phyloP scores from a whole-genome alignment of 1,284 basidiomycete species.

The Megacollybia platyphylla region DNA sequence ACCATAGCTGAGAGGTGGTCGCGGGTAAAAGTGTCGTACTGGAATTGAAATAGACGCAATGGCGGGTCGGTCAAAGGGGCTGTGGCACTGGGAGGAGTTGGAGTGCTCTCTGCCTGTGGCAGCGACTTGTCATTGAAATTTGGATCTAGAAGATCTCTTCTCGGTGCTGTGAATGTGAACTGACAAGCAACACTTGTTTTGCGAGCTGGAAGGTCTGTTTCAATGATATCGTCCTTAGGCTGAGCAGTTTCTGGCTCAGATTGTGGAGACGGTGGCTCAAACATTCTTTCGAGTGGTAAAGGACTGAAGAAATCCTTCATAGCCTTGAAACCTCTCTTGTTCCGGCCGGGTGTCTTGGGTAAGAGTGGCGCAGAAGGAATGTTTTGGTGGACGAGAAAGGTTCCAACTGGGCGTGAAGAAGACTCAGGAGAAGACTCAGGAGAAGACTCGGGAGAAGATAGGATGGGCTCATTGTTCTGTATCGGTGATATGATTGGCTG shows the following conservation, averaged over 20 bases:
- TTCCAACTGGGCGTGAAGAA: conserved; percentile 30
- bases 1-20: conserved; percentile 87
- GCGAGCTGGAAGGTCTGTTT: conserved; percentile 24
- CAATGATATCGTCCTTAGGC: conserved; percentile 19
- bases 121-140: conserved; percentile 11
- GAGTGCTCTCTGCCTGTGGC: conserved; percentile 42
- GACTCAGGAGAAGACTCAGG: background rate
- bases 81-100: conserved; percentile 22
- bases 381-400: conserved; percentile 72
- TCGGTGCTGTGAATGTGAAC: conserved; percentile 67
- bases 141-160: conserved; percentile 19
- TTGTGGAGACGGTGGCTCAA: conserved; percentile 78
- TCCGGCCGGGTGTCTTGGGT: conserved; percentile 50
- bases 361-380: conserved; percentile 39
- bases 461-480: conserved; percentile 18
- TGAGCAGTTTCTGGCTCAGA: conserved; percentile 9
- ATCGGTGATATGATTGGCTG: conserved; percentile 43
- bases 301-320: conserved; percentile 81
- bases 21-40: conserved; percentile 89
- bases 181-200: conserved; percentile 36
- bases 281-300: conserved; percentile 77
- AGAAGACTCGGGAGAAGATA: conserved; percentile 3
- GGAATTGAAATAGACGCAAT: conserved; percentile 78
- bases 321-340: conserved; percentile 33
- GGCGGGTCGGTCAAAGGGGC: conserved; percentile 58